phyloP scores from a whole-genome alignment of 1,284 basidiomycete genomes.

The Thecaphora frezii region DNA sequence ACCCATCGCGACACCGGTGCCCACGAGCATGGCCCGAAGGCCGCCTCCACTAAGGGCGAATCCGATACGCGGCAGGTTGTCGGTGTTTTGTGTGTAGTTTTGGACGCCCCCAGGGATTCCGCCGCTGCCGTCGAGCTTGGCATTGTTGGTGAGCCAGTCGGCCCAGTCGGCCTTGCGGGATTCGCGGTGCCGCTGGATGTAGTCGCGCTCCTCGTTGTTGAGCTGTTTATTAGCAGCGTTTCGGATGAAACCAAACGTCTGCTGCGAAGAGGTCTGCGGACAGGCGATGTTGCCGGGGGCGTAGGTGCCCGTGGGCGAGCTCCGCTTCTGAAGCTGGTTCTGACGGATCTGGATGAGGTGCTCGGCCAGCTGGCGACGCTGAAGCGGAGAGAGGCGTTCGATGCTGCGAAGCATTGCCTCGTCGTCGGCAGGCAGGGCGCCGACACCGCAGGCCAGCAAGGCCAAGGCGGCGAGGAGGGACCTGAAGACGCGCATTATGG shows the following conservation, averaged over 20 bases:
- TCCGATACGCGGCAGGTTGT: conserved; percentile 57
- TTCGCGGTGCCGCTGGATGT: conserved; percentile 31
- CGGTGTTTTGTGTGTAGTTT: conserved; percentile 35
- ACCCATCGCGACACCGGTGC: conserved; percentile 41
- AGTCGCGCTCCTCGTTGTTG: conserved; percentile 31
- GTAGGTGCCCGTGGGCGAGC: conserved; percentile 37
- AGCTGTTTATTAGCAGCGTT: conserved; percentile 37
- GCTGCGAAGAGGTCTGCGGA: conserved; percentile 28
- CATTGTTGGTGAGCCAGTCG: conserved; percentile 38
- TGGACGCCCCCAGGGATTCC: conserved; percentile 38
- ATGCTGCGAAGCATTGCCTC: not conserved
- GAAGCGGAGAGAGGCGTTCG: not conserved
- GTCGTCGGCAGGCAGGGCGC: too few relatives aligned
- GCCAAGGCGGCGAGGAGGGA: not conserved
- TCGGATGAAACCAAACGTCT: conserved; percentile 42
- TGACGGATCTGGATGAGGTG: conserved; percentile 24
- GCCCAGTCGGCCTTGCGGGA: conserved; percentile 27
- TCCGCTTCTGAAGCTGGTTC: conserved; percentile 21
- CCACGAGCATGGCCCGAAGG: conserved; percentile 62
- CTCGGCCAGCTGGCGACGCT: conserved; percentile 9
- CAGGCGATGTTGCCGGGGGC: conserved; percentile 44
- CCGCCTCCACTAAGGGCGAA: conserved; percentile 62
- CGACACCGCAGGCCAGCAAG: not conserved
- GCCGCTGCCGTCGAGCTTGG: conserved; percentile 18
- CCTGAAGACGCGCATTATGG: not conserved